Percentiles rank a stretch among this genome's conserved stretches.
Evolutionary conservation across 345 rosid species (phyloP).

Genomic region (Gossypium longicalyx): DNA sequence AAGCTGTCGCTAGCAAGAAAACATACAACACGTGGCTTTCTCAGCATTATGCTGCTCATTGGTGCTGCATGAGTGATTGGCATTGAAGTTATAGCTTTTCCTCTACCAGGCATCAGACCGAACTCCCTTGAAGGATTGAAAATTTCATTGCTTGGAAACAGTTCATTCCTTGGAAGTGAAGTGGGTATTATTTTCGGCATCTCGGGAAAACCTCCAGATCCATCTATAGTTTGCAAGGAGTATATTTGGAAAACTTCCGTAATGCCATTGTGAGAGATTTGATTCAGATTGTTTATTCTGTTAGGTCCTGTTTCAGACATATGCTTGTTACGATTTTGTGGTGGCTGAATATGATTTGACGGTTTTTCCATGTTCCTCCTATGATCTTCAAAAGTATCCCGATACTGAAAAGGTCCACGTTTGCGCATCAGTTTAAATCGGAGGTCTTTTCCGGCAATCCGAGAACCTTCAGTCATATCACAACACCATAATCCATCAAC

Average conservation of each 20-base stretch:
- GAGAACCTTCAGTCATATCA: constrained; percentile 29
- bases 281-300: constrained; percentile 21
- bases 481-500: constrained; percentile 13
- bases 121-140: constrained; percentile 11
- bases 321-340: constrained; percentile 10
- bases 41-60: constrained; percentile 16
- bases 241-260: constrained; percentile 8
- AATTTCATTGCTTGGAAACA: constrained; percentile 3
- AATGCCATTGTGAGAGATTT: not conserved
- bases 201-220: constrained; percentile 21
- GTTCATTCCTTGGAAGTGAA: constrained; percentile 8
- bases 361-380: constrained; percentile 3
- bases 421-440: constrained; percentile 27
- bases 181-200: constrained; percentile 17
- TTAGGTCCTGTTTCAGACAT: constrained; percentile 17
- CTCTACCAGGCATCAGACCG: not conserved
- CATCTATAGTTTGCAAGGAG: constrained; percentile 23
- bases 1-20: constrained; percentile 1
- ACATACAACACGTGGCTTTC: constrained; percentile 32
- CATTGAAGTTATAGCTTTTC: constrained; percentile 15
- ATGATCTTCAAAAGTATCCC: constrained; percentile 7
- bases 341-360: constrained; percentile 18
- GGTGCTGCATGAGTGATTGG: constrained; percentile 9
- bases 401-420: not conserved
- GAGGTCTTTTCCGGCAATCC: constrained; percentile 33